phyloP scores from a whole-genome alignment of 495 filamentous ascomycete species.

The Lophiostoma macrostomum region DNA sequence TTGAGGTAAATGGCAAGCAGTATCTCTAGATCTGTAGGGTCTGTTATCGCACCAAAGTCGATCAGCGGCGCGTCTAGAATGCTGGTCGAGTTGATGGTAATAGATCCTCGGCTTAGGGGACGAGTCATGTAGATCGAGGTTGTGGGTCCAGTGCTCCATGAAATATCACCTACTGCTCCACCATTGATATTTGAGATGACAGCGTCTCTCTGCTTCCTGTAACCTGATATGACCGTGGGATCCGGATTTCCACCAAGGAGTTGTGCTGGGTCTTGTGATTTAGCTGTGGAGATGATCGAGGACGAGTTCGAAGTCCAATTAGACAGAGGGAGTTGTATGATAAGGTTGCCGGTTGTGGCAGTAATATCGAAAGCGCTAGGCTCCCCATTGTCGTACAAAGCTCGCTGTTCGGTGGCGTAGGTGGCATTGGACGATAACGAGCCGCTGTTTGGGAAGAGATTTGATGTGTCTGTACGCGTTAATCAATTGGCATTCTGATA shows the following conservation, averaged over 20 bases:
- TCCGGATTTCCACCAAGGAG: slow-evolving; percentile 2
- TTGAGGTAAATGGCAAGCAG: slow-evolving; percentile 19
- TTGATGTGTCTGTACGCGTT: slow-evolving; percentile 4
- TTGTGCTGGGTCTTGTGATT: slow-evolving; percentile 2
- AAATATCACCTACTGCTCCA: slow-evolving; percentile 5
- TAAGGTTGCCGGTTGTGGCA: slow-evolving; percentile 1
- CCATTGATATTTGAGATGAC: slow-evolving; percentile 1
- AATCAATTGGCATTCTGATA: neutral
- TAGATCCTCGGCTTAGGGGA: slow-evolving; percentile 15
- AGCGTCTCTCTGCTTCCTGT: slow-evolving; percentile 10
- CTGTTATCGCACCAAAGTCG: slow-evolving; percentile 13
- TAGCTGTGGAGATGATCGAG: slow-evolving; percentile 6
- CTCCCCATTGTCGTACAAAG: slow-evolving; percentile 18
- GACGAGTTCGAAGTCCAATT: neutral
- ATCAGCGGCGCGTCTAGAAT: slow-evolving; percentile 9
- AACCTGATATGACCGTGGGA: slow-evolving; percentile 15
- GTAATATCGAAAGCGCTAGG: slow-evolving; percentile 20
- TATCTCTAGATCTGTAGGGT: slow-evolving; percentile 15
- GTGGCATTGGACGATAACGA: slow-evolving; percentile 15
- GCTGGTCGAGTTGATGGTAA: slow-evolving; percentile 10
- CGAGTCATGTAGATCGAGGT: slow-evolving; percentile 9
- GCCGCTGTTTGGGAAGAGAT: slow-evolving; percentile 23
- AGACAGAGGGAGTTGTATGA: slow-evolving; percentile 5
- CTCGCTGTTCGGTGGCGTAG: slow-evolving; percentile 18
- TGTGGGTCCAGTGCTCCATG: slow-evolving; percentile 12